These are phyloP conservation scores for Thelonectria rubi DNA, from an alignment of 2,329 filamentous ascomycete species.

Conservation along the genomic window DNA sequence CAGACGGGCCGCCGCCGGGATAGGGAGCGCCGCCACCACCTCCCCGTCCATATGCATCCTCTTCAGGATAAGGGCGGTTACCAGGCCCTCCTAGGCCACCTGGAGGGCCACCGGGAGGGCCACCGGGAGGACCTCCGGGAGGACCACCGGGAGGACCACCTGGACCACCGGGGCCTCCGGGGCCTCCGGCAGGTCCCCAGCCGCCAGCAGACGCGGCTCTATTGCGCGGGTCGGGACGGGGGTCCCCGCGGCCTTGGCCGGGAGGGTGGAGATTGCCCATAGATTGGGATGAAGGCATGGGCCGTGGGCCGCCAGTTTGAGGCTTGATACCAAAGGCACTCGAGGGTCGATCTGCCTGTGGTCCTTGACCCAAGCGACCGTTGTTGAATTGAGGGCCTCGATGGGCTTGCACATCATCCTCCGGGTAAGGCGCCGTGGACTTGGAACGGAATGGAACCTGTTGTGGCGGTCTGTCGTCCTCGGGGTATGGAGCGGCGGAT, in stretches of 20 bases:
- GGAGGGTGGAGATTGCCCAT: slow-evolving; percentile 57
- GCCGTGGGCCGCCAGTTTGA: slow-evolving; percentile 46
- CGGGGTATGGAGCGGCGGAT: slow-evolving; percentile 74
- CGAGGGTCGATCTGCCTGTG: slow-evolving; percentile 58
- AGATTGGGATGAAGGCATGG: slow-evolving; percentile 56
- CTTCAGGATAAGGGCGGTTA: slow-evolving; percentile 40
- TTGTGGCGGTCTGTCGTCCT: slow-evolving; percentile 68
- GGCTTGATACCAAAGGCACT: slow-evolving; percentile 66
- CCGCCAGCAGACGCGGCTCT: slow-evolving; percentile 45
- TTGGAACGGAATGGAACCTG: slow-evolving; percentile 54
- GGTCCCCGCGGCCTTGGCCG: slow-evolving; percentile 29
- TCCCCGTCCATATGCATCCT: slow-evolving; percentile 38
- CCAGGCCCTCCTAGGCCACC: slow-evolving; percentile 22
- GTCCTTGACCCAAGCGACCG: slow-evolving; percentile 59
- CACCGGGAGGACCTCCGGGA: slow-evolving; percentile 37
- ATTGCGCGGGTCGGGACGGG: slow-evolving; percentile 42
- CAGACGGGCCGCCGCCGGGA: slow-evolving; percentile 43
- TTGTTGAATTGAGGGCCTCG: slow-evolving; percentile 55
- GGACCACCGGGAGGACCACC: slow-evolving; percentile 51
- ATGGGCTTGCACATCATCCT: slow-evolving; percentile 59
- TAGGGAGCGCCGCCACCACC: slow-evolving; percentile 37
- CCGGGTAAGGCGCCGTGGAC: slow-evolving; percentile 72
- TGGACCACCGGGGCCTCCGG: slow-evolving; percentile 57
- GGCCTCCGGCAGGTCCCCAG: slow-evolving; percentile 28
- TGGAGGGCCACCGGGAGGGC: slow-evolving; percentile 3